Percentiles rank a stretch among this genome's conserved stretches.
These are phyloP conservation scores for Candida awuae DNA, from an alignment of 805 yeast genomes.

Conservation along the genomic window DNA sequence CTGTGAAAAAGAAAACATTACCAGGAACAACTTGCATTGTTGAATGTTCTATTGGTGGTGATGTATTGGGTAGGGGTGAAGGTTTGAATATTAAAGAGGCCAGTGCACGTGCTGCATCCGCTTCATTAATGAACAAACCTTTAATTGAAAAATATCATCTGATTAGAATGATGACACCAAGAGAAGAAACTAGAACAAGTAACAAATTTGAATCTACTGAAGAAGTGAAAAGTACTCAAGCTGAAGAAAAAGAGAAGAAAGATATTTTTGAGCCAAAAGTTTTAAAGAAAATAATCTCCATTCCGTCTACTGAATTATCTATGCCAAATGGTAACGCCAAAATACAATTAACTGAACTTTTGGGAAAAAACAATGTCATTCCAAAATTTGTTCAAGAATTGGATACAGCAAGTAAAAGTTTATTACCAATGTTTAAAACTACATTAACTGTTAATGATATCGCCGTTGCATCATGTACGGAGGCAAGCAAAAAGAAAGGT, in stretches of 20 bases:
- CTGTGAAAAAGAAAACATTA: conserved; percentile 14
- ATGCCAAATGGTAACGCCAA: conserved; percentile 8
- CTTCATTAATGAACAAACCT: conserved; percentile 53
- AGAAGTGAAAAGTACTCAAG: conserved; percentile 1
- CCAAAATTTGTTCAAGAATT: conserved; percentile 27
- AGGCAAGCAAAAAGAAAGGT: conserved; percentile 32
- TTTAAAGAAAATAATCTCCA: conserved; percentile 3
- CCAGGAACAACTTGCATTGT: conserved; percentile 32
- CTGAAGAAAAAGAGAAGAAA: not conserved
- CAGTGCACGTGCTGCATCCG: conserved; percentile 78
- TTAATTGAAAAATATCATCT: conserved; percentile 57
- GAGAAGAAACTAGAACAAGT: conserved; percentile 21
- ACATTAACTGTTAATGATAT: conserved; percentile 27
- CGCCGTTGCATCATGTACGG: conserved; percentile 28
- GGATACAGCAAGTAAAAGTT: conserved; percentile 4
- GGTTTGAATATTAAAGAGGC: conserved; percentile 71
- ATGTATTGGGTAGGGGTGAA: conserved; percentile 61
- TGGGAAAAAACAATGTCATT: conserved; percentile 11
- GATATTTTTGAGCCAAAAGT: not conserved
- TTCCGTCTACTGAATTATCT: conserved; percentile 1
- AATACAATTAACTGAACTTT: conserved; percentile 2
- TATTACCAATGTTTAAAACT: conserved; percentile 18
- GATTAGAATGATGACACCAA: conserved; percentile 46
- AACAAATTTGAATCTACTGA: conserved; percentile 1
- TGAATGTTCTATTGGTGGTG: conserved; percentile 56